Percentiles rank a stretch among this genome's conserved stretches.
Conservation (phyloP, 371 early-diverging fungal species). For the Paraphysoderma sedebokerense region DNA sequence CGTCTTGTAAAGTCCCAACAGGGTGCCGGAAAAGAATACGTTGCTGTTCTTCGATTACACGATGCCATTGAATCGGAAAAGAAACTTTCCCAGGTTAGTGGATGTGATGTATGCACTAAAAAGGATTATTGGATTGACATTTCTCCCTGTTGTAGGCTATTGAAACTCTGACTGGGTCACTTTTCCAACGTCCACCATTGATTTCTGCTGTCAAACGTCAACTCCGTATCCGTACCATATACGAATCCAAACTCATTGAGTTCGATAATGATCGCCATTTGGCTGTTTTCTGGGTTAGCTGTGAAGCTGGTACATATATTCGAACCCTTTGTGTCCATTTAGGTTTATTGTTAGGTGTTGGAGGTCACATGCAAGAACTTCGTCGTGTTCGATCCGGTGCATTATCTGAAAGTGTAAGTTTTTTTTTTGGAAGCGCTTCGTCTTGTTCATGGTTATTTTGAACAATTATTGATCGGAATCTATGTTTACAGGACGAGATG, state of each 20-base stretch:
- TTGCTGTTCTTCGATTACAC: conserved; percentile 90
- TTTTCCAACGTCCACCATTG: conserved; percentile 99
- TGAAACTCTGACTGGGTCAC: conserved; percentile 91
- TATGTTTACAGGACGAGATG: conserved; percentile 51
- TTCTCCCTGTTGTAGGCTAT: conserved; percentile 33
- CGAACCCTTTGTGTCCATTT: conserved; percentile 98
- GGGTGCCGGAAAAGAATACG: conserved; percentile 98
- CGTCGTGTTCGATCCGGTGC: conserved; percentile 96
- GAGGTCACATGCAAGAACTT: conserved; percentile 99
- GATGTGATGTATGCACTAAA: neutral
- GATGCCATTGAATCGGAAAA: conserved; percentile 76
- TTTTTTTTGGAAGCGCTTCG: neutral
- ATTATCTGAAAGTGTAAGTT: conserved; percentile 60
- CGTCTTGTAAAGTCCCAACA: conserved; percentile 99
- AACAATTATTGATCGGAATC: neutral
- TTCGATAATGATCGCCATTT: conserved; percentile 90
- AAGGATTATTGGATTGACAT: neutral
- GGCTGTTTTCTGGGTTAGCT: conserved; percentile 95
- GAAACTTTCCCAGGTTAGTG: conserved; percentile 49
- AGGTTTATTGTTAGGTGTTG: conserved; percentile 90
- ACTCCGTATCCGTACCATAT: conserved; percentile 97
- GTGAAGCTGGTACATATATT: conserved; percentile 99
- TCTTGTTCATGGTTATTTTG: neutral
- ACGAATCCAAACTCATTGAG: conserved; percentile 90
- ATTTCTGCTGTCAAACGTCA: conserved; percentile 99